Evolutionary conservation across 306 rosid genomes (phyloP), one percentile per base, ranked within the genome.

Genomic region (Quercus berberidifolia): DNA sequence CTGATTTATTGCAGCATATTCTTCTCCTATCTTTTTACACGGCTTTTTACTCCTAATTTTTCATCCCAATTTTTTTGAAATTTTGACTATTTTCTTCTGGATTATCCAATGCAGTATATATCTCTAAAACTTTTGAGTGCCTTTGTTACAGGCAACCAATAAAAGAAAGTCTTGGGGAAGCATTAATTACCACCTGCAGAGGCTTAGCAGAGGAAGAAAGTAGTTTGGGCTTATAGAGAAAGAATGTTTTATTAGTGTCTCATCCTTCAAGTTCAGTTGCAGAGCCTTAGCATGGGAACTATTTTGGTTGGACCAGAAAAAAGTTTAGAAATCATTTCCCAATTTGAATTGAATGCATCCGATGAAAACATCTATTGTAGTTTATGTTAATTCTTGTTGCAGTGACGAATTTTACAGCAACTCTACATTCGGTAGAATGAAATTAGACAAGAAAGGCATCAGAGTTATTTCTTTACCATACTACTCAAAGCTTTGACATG

Each of bases 131-230:
- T 49, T 69, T 75, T 76, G 73, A 52, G 9, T 59, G 33, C 69
- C 51, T 81, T 52, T 79, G 67, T 76, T 79, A 76, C 97, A 94
- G 98, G 77, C 91, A 63, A 88, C 75, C 67, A 86, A 83, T 75
- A 92, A 87, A 80, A 85, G 86, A 79, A 91, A 84, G 79, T 82
- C 91, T 56, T 83, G 88, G 97, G 97, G 98, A 78, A 91, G 93
- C 84, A 62, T 94, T 84, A 94, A 94, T 85, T 94, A 91, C 83
- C 97, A 94, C 69, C 77, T 92, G 87, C 97, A 91, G 90, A 94
- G 97, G 94, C 93, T 94, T 64, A 88, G 38, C 83, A 86, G 87
- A 77, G 97, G 97, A 88, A 88, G 91, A 84, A 91, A 91, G 84
- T 93, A 91, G 84, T 75, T 63, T 81, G 73, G 52, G 38, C 35